Base-by-base conservation (phyloP, 2,329 filamentous ascomycete species). In the Rhynchosporium secalis region DNA sequence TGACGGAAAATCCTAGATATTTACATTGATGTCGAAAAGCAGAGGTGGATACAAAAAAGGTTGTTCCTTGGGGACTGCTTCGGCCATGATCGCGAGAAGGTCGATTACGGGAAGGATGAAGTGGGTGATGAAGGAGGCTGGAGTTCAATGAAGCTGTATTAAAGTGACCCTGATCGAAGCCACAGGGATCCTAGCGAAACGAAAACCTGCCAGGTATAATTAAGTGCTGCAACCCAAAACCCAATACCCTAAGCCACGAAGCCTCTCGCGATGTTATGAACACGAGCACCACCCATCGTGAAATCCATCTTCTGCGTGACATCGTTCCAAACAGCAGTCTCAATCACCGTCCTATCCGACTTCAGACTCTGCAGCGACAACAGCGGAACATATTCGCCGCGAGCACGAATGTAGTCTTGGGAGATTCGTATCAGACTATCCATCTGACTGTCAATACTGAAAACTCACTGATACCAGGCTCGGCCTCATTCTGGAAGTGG, bases 1-100 rank as follows among this genome's bases (percentile, higher is more conserved):
- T 26, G 52, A 62, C 40, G 63, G 60, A 10, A 62, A 58, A 60
- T 52, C 47, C 3, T 48, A 49, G 9, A 46, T 62, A 4, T 47
- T 65, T 28, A 29, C 29, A n/a, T 15, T 40, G 6, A 65, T 65
- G 60, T 40, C 56, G 7, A 40, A 48, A 29, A 7, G 20, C 2
- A 60, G 41, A 8, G 49, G 40, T 43, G 56, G 38, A 8, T 62
- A 62, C 29, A 29, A 46, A 31, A 20, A 65, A 62, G 47, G 29
- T 65, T 4, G 43, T 62, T 36, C 60, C 63, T 28, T 65, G 63
- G 60, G 56, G 60, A 6, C 6, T 65, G 6, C 29, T 65, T 10
- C 52, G 2, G 13, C 29, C 1, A 38, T 40, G 12, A 49, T 33
- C 49, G 55, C 38, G 12, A 56, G 10, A 43, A 29, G 38, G 6